Conservation (phyloP, 2,329 filamentous ascomycete species). For the Niveomyces coronatus region DNA sequence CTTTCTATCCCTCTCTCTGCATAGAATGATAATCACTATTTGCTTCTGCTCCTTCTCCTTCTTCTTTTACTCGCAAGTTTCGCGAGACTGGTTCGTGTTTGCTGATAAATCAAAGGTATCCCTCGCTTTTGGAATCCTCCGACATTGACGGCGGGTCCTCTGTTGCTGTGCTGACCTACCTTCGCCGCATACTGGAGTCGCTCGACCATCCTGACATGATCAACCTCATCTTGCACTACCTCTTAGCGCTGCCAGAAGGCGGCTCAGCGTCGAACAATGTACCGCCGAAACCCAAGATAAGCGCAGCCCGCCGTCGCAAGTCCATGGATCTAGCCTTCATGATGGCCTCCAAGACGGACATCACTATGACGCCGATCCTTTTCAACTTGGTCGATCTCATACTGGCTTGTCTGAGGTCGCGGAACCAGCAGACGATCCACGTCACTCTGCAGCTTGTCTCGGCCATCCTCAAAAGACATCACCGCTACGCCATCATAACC, state of each 20-base stretch:
- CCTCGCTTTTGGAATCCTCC: conserved; percentile 89
- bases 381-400: conserved; percentile 93
- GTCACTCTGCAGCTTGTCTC: conserved; percentile 83
- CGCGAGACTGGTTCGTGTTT: too few species aligned
- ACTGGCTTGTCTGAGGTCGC: conserved; percentile 71
- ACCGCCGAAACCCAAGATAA: conserved; percentile 41
- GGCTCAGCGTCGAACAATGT: conserved; percentile 24
- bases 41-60: too few species aligned
- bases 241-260: conserved; percentile 66
- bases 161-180: conserved; percentile 87
- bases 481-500: conserved; percentile 72
- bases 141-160: conserved; percentile 96
- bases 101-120: conserved; percentile 52
- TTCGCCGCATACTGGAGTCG: conserved; percentile 81
- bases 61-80: too few species aligned
- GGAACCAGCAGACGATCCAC: conserved; percentile 78
- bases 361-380: conserved; percentile 66
- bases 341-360: conserved; percentile 64
- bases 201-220: conserved; percentile 91
- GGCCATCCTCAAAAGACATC: conserved; percentile 76
- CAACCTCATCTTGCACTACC: conserved; percentile 84
- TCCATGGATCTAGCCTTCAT: conserved; percentile 80
- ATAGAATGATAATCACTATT: too few species aligned
- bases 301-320: conserved; percentile 69
- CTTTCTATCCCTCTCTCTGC: too few species aligned